Conservation (phyloP, 192 early-diverging fungal species). For the Pilobolus umbonatus region DNA sequence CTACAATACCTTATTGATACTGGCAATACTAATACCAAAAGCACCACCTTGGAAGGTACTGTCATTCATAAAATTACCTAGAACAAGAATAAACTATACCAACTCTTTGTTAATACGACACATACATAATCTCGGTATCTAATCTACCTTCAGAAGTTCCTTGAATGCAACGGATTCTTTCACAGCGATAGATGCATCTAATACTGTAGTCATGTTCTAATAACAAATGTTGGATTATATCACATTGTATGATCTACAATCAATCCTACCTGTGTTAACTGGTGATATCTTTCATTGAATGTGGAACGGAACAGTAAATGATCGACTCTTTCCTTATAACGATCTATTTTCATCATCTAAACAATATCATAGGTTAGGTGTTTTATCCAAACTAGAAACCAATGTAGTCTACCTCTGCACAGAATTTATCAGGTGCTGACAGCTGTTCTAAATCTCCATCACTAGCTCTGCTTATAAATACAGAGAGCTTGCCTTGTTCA, state of each 20-base stretch:
- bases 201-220: slow-evolving; percentile 55
- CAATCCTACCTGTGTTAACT: slow-evolving; percentile 49
- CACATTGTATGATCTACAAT: neutral
- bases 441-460: slow-evolving; percentile 59
- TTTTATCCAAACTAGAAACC: neutral
- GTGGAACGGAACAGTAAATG: slow-evolving; percentile 62
- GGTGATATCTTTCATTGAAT: slow-evolving; percentile 60
- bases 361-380: neutral
- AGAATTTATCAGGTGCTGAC: slow-evolving; percentile 66
- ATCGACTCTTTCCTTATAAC: slow-evolving; percentile 70
- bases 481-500: slow-evolving; percentile 70
- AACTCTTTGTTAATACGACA: neutral
- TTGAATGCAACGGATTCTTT: slow-evolving; percentile 67
- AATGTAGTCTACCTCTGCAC: slow-evolving; percentile 45
- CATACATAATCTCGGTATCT: neutral
- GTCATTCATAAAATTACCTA: slow-evolving; percentile 85
- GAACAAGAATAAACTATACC: slow-evolving; percentile 59
- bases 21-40: slow-evolving; percentile 77
- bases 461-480: slow-evolving; percentile 58
- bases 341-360: slow-evolving; percentile 67
- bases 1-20: slow-evolving; percentile 65
- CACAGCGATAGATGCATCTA: slow-evolving; percentile 59
- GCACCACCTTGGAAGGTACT: slow-evolving; percentile 77
- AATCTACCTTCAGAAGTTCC: slow-evolving; percentile 58
- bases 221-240: neutral